Percentiles rank a stretch among this genome's conserved stretches.
phyloP scores from a whole-genome alignment of 2,329 filamentous ascomycete genomes.

The Fusarium proliferatum region DNA sequence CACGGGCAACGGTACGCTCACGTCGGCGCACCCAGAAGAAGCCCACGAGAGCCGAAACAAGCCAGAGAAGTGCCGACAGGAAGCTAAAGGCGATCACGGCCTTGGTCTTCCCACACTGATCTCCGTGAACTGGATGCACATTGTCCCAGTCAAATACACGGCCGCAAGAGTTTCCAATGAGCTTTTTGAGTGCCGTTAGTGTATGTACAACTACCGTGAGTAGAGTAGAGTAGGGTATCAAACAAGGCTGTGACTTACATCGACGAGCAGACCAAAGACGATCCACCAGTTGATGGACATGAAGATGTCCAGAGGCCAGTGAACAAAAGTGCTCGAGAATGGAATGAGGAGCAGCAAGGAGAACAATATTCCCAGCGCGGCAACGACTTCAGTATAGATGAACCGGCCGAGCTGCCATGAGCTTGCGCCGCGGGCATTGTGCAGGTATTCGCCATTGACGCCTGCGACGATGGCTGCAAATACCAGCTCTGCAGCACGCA shows the following conservation, averaged over 20 bases:
- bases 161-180: constrained; percentile 63
- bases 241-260: constrained; percentile 57
- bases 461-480: constrained; percentile 80
- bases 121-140: constrained; percentile 57
- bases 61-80: constrained; percentile 76
- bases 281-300: constrained; percentile 78
- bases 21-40: constrained; percentile 63
- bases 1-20: constrained; percentile 49
- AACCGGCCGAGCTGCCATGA: constrained; percentile 70
- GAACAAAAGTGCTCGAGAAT: constrained; percentile 72
- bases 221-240: neutral
- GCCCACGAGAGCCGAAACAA: constrained; percentile 70
- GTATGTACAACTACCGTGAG: neutral
- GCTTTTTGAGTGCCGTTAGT: constrained; percentile 42
- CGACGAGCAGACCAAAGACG: constrained; percentile 73
- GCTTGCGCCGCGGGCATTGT: constrained; percentile 57
- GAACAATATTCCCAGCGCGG: constrained; percentile 75
- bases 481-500: constrained; percentile 65
- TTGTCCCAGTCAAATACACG: constrained; percentile 69
- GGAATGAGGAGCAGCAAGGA: constrained; percentile 78
- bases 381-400: constrained; percentile 80
- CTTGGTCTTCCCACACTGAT: constrained; percentile 75
- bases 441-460: constrained; percentile 74
- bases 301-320: constrained; percentile 78
- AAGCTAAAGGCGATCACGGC: constrained; percentile 78